These are phyloP conservation scores for Pisolithus albus DNA, from an alignment of 768 basidiomycete genomes.

Conservation along the genomic window DNA sequence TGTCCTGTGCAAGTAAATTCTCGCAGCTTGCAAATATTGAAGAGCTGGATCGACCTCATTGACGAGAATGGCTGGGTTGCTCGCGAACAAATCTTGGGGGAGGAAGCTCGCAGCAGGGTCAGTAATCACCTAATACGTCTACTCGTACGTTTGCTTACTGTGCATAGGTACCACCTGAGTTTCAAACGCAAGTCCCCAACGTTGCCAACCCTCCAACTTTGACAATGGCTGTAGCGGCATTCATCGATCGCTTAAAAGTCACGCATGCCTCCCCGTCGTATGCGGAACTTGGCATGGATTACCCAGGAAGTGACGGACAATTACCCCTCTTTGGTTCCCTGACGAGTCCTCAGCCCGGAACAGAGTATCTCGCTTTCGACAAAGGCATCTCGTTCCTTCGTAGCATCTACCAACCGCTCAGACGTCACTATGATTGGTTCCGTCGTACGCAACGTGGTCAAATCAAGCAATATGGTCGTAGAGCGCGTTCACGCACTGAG, in stretches of 20 bases:
- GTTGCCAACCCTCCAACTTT: constrained; percentile 96
- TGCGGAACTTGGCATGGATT: constrained; percentile 61
- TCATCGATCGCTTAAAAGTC: constrained; percentile 66
- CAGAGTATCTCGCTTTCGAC: constrained; percentile 50
- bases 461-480: constrained; percentile 82
- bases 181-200: constrained; percentile 88
- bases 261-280: constrained; percentile 42
- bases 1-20: background rate
- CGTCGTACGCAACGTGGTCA: constrained; percentile 89
- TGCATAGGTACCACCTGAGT: constrained; percentile 73
- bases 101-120: constrained; percentile 92
- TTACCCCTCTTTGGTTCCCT: constrained; percentile 34
- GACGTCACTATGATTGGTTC: constrained; percentile 96
- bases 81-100: constrained; percentile 92
- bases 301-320: constrained; percentile 38
- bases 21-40: constrained; percentile 76
- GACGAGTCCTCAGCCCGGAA: constrained; percentile 24
- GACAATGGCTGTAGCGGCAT: constrained; percentile 87
- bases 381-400: constrained; percentile 63
- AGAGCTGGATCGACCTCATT: constrained; percentile 84
- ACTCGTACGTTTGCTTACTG: background rate
- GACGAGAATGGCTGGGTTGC: constrained; percentile 96
- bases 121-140: background rate
- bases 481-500: constrained; percentile 80
- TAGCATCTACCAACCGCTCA: constrained; percentile 76